phyloP scores from a whole-genome alignment of 495 filamentous ascomycete species.

The Xylaria acuta region DNA sequence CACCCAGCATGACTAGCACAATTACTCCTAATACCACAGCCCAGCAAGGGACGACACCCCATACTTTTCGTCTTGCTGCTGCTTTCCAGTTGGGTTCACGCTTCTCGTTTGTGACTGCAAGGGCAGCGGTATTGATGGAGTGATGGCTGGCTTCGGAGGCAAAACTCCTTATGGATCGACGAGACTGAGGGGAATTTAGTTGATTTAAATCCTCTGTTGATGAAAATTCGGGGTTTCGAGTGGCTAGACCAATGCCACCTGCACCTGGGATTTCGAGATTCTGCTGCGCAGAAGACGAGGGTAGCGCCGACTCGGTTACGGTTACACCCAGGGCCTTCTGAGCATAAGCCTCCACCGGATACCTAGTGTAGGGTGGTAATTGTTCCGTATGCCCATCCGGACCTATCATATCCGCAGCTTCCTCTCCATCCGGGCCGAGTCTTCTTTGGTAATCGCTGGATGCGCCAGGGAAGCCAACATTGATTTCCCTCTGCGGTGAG shows the following conservation, averaged over 20 bases:
- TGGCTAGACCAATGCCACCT: constrained; percentile 60
- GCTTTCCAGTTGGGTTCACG: constrained; percentile 60
- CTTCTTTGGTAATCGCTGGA: constrained; percentile 69
- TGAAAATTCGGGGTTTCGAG: constrained; percentile 61
- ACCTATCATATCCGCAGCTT: constrained; percentile 83
- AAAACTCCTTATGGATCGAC: constrained; percentile 57
- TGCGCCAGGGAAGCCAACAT: constrained; percentile 76
- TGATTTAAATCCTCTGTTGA: constrained; percentile 55
- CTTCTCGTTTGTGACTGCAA: constrained; percentile 48
- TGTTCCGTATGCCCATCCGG: constrained; percentile 90
- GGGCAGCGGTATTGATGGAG: constrained; percentile 48
- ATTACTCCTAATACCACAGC: constrained; percentile 59
- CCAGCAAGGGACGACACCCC: constrained; percentile 73
- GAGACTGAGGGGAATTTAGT: constrained; percentile 56
- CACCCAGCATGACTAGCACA: constrained; percentile 63
- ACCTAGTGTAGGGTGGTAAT: constrained; percentile 85
- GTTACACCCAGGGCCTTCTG: constrained; percentile 40
- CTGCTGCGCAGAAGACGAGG: constrained; percentile 28
- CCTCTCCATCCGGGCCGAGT: constrained; percentile 80
- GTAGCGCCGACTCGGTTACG: constrained; percentile 26
- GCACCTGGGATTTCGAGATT: constrained; percentile 48
- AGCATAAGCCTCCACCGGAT: constrained; percentile 64
- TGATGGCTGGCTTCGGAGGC: constrained; percentile 52
- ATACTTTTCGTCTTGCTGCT: constrained; percentile 64
- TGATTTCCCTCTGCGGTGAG: constrained; percentile 53